Base-by-base conservation (phyloP, 2,329 filamentous ascomycete genomes). In the Talaromyces atroroseus region DNA sequence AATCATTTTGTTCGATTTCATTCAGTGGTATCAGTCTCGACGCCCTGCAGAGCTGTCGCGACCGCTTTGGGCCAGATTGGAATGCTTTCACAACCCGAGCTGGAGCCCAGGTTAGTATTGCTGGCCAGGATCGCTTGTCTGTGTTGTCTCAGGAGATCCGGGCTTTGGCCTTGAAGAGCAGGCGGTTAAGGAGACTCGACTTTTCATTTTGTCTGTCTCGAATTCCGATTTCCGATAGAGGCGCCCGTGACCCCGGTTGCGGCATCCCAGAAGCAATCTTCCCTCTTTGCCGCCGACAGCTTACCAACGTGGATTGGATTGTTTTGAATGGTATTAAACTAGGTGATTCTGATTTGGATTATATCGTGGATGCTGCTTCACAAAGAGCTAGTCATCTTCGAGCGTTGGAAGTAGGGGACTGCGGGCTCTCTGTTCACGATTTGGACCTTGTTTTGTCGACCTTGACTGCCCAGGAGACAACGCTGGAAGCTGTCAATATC, bases 241-340 rank as follows among this genome's bases (percentile, higher is more conserved):
- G 71, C 20, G 74, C 72, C 16, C 79, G 80, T 61, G 84, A 87
- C 64, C 78, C 81, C 5, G 86, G 86, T 1, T 88, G 85, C 65
- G 86, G 84, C 42, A 84, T 89, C 49, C 82, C 86, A 18, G 85
- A 87, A 66, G 86, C 85, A 2, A 74, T 89, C 5, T 84, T 87
- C 62, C 84, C 86, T 1, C 73, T 89, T 5, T 88, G 84, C 69
- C 83, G 83, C 60, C 80, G 82, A 59, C 81, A 86, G 62, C 77
- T 84, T 23, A 89, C 86, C 0, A 86, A 84, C 63, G 82, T 89
- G 18, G 84, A 87, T 66, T 89, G 86, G 86, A 80, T 89, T 53
- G 78, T 82, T 21, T 71, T 89, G 58, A 88, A 84, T 59, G 84
- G 84, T 12, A 86, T 89, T 59, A 80, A 82, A 58, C 78, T 89